Evolutionary conservation across 1,284 basidiomycete species (phyloP), one percentile per base, ranked within the genome.

Genomic region (Tremellales sp.): DNA sequence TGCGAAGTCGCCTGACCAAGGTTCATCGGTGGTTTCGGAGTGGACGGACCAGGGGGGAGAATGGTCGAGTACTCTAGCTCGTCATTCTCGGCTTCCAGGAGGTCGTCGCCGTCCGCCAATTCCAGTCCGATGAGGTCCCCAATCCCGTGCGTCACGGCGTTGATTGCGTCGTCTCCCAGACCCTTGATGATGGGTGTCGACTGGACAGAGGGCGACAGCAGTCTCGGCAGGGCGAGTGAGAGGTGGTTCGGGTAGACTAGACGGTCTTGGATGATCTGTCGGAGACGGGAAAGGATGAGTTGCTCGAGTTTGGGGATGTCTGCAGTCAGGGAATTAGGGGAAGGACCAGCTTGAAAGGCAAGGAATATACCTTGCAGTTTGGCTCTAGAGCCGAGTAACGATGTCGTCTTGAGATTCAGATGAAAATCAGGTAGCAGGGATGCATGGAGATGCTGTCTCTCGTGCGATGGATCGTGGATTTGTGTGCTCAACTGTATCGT

Each of bases 241-340:
- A 75, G 63, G 45, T 73, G 74, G 35, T 71, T 62, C 0, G 78
- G 78, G 71, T 75, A 75, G 22, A 78, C 78, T 41, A 78, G 62
- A 4, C 73, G 70, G 47, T 78, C 76, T 50, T 75, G 72, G 14
- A 81, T 74, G 40, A 70, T 74, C 2, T 69, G 69, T 24, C 78
- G 68, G 0, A 80, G 57, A 3, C 78, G 70, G 4, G 74, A 73
- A 2, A 77, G 57, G 43, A 81, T 71, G 25, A 81, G 70, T 57
- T 81, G 78, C 53, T 81, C 78, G 33, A 81, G 74, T 59, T 81
- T 81, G 9, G 79, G 79, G 2, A 80, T 75, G 55, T 81, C 79
- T 72, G 43, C n/a, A n/a, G n/a, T 7, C 0, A 31, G 28, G 46
- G 51, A n/a, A 51, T 48, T 22, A 2, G 6, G 14, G 14, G 3